These are phyloP conservation scores for Aspergillus puulaauensis DNA, from an alignment of 2,329 filamentous ascomycete species.

Conservation along the genomic window DNA sequence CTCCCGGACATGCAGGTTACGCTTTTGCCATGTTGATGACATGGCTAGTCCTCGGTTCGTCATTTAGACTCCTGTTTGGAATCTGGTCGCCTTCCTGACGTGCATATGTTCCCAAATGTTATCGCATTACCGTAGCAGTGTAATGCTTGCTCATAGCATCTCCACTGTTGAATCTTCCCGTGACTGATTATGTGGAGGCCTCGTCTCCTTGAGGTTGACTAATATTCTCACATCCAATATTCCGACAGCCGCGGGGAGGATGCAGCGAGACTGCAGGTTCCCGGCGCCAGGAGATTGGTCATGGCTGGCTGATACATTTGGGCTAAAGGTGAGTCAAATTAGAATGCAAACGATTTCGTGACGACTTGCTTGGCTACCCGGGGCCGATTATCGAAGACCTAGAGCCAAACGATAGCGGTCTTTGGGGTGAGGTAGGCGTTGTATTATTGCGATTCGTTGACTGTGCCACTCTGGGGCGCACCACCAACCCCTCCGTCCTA, in stretches of 20 bases:
- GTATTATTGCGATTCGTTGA: conserved; percentile 16
- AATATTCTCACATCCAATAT: neutral
- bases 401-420: neutral
- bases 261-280: neutral
- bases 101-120: neutral
- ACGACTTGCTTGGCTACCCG: neutral
- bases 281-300: neutral
- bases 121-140: neutral
- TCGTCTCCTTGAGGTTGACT: neutral
- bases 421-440: conserved; percentile 3
- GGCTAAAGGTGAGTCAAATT: neutral
- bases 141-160: neutral
- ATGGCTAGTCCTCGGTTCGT: neutral
- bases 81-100: neutral
- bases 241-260: neutral
- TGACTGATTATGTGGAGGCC: neutral
- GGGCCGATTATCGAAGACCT: neutral
- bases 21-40: neutral
- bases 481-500: conserved; percentile 22
- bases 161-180: neutral
- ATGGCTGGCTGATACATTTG: neutral
- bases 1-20: neutral
- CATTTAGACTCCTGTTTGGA: neutral
- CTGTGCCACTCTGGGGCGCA: conserved; percentile 19
- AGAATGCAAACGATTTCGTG: neutral